Evolutionary conservation across 768 basidiomycete species (phyloP), one percentile per base, ranked within the genome.

Genomic region (Hericium coralloides): DNA sequence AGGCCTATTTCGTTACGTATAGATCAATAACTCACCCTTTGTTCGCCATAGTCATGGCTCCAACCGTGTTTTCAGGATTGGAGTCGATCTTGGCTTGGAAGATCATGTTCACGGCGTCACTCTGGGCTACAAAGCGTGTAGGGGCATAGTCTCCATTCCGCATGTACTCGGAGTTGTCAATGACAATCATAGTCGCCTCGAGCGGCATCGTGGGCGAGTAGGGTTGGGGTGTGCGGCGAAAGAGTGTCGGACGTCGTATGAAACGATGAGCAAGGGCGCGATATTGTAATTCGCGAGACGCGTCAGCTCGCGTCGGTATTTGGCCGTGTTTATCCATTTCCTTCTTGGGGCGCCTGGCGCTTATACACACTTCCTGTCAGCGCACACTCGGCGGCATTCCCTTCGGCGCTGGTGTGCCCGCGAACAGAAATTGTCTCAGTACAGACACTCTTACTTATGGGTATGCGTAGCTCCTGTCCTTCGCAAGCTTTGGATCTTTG

Each of bases 131-230:
- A 66, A 92, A 93, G 60, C 95, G 83, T 38, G 86, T 85, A 49
- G 92, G 92, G 55, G 76, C 73, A 70, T 92, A 95, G 72, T 95
- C 93, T 12, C 93, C 92, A 67, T 97, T 95, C 57, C 94, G 84
- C 87, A 97, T 97, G 73, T 87, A 95, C 72, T 95, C 92, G 2
- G 93, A 97, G 70, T 98, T 98, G 82, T 99, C 97, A 59, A 98
- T 85, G 14, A 99, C 78, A 75, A 98, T 84, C 85, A 99, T 94
- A 22, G 94, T 95, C 41, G 95, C 95, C 83, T 99, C 95, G 67
- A 97, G 81, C 64, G 92, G 91, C 93, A 97, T 97, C 57, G 69
- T 83, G 77, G 63, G 39, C 37, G 43, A 57, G 25, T 26, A 55
- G 25, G 25, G 38, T 48, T 26, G 55, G 41, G 52, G 50, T 38